A percentile compares a stretch with the other conserved stretches of the same genome.
These are phyloP conservation scores for Chrysanthemum lavandulifolium DNA, from an alignment of 129 eudicot genomes.

Conservation along the genomic window DNA sequence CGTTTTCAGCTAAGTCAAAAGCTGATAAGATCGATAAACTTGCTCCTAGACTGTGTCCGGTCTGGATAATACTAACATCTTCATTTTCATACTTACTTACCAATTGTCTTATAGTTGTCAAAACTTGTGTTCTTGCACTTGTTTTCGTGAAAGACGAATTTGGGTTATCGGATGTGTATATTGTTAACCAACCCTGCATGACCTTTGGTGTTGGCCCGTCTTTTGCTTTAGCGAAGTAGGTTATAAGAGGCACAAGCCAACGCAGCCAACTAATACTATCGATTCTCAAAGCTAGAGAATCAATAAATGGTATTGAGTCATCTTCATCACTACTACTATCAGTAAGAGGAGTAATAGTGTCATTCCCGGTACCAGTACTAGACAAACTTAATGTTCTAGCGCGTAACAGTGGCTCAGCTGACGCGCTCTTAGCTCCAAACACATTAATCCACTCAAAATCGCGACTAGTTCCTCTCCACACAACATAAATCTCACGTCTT, in stretches of 20 bases:
- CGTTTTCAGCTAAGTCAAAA: slow-evolving; percentile 78
- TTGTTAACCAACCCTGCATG: slow-evolving; percentile 81
- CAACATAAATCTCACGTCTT: slow-evolving; percentile 76
- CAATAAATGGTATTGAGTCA: slow-evolving; percentile 25
- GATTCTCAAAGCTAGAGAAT: no score
- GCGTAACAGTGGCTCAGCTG: slow-evolving; percentile 48
- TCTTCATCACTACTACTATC: slow-evolving; percentile 32
- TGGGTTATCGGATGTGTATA: slow-evolving; percentile 64
- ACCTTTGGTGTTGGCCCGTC: slow-evolving; percentile 33
- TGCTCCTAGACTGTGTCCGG: slow-evolving; percentile 91
- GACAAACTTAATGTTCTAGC: slow-evolving; percentile 16
- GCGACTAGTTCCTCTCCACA: slow-evolving; percentile 71
- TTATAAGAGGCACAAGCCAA: no score
- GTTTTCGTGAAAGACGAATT: slow-evolving; percentile 67
- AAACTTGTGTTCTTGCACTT: slow-evolving; percentile 67
- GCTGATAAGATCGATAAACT: slow-evolving; percentile 58
- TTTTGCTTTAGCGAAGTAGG: no score
- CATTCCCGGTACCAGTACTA: neutral
- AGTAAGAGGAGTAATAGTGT: no score
- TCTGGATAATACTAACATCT: slow-evolving; percentile 49
- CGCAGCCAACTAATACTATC: no score
- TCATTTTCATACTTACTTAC: slow-evolving; percentile 47
- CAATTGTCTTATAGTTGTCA: slow-evolving; percentile 41
- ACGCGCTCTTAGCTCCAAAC: slow-evolving; percentile 53
- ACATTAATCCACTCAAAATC: slow-evolving; percentile 81